phyloP scores from a whole-genome alignment of 2,329 filamentous ascomycete species.

The Sporothrix curviconia region DNA sequence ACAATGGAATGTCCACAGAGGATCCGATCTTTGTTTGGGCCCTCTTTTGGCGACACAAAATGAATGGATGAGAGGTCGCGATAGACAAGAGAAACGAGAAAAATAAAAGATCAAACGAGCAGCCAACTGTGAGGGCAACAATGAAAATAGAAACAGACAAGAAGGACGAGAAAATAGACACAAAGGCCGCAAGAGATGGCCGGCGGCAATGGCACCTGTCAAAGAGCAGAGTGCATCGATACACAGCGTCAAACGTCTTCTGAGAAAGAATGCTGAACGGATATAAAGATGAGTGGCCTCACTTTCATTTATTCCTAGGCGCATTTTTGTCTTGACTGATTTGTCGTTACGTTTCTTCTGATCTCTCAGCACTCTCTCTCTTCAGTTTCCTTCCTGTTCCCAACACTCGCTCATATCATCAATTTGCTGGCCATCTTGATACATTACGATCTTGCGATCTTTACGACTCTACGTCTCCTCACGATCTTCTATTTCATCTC shows the following conservation, averaged over 20 bases:
- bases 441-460: neutral
- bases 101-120: neutral
- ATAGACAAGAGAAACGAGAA: no score
- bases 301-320: no score
- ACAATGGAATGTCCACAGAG: neutral
- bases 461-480: neutral
- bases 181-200: neutral
- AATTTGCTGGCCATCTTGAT: conserved; percentile 12
- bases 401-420: neutral
- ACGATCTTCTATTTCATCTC: neutral
- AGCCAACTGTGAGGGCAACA: neutral
- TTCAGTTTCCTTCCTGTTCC: neutral
- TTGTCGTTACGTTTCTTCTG: neutral
- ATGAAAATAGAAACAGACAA: neutral
- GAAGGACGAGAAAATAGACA: neutral
- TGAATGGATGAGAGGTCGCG: conserved; percentile 2
- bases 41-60: neutral
- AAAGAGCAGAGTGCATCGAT: neutral
- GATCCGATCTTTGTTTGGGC: conserved; percentile 7
- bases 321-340: neutral
- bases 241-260: no score
- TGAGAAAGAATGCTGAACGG: no score
- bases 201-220: conserved; percentile 4
- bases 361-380: neutral
- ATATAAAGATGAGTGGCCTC: neutral